phyloP scores from a whole-genome alignment of 2,329 filamentous ascomycete species.

The Aspergillus pseudoterreus region DNA sequence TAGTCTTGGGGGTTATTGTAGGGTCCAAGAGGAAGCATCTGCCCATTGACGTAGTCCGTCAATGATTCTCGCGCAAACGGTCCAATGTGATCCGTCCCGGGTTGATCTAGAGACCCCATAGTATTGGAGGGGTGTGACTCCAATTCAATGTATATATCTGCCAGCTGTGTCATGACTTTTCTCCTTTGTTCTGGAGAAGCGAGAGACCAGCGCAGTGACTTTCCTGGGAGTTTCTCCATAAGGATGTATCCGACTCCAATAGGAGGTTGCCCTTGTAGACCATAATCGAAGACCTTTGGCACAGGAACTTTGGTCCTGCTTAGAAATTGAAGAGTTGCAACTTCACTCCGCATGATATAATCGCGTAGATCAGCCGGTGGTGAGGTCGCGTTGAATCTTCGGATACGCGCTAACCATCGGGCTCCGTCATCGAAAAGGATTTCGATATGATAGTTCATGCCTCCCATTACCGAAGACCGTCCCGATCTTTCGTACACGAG shows the following conservation, averaged over 20 bases:
- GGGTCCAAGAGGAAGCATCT: constrained; percentile 29
- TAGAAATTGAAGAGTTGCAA: constrained; percentile 41
- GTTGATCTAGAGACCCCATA: constrained; percentile 34
- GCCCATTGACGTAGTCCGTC: constrained; percentile 27
- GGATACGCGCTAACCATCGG: constrained; percentile 43
- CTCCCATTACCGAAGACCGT: constrained; percentile 40
- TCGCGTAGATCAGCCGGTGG: constrained; percentile 28
- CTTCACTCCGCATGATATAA: constrained; percentile 39
- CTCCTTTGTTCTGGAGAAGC: constrained; percentile 30
- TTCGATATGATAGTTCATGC: constrained; percentile 45
- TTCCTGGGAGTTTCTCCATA: constrained; percentile 42
- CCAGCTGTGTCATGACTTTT: constrained; percentile 38
- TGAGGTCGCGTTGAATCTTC: constrained; percentile 39
- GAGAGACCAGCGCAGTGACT: constrained; percentile 34
- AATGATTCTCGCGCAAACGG: constrained; percentile 39
- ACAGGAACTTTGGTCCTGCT: constrained; percentile 33
- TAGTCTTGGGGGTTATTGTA: constrained; percentile 37
- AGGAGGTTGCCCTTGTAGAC: constrained; percentile 29
- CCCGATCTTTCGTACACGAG: constrained; percentile 35
- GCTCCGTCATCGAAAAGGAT: constrained; percentile 43
- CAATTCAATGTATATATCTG: constrained; percentile 40
- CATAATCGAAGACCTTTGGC: constrained; percentile 38
- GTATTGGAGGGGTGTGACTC: constrained; percentile 33
- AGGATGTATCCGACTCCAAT: constrained; percentile 42
- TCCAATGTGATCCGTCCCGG: constrained; percentile 26